Evolutionary conservation across 2,329 filamentous ascomycete species (phyloP).

Genomic region (Beauveria varroae): DNA sequence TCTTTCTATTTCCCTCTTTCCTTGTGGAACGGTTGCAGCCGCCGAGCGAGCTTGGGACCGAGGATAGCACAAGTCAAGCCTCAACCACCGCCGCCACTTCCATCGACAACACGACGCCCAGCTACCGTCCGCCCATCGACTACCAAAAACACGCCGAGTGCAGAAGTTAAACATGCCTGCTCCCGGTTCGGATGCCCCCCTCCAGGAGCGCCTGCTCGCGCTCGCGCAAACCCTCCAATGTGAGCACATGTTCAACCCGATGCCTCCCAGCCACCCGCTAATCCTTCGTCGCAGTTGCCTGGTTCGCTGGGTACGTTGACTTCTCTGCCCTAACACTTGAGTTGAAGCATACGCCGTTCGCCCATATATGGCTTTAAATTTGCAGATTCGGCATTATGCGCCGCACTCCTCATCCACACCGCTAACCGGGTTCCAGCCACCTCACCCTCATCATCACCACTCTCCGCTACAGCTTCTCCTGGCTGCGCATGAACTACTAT

Average conservation of each 20-base stretch:
- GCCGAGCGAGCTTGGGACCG: background rate
- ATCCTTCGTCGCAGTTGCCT: conserved; percentile 51
- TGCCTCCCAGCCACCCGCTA: conserved; percentile 23
- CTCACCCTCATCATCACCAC: conserved; percentile 77
- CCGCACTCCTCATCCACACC: background rate
- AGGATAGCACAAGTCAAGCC: background rate
- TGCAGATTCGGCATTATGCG: background rate
- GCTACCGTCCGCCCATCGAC: background rate
- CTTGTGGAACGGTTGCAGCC: background rate
- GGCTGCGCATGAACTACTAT: conserved; percentile 82
- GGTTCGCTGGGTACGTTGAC: conserved; percentile 69
- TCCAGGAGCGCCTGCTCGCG: conserved; percentile 65
- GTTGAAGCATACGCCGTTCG: background rate
- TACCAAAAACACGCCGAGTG: background rate
- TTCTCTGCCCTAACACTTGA: conserved; percentile 4
- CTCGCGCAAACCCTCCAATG: conserved; percentile 91
- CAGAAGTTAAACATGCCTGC: conserved; percentile 1
- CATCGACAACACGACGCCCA: background rate
- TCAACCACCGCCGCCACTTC: background rate
- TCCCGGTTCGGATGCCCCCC: conserved; percentile 49
- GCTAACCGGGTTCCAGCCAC: conserved; percentile 50
- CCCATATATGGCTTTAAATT: conserved; percentile 1
- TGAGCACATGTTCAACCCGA: conserved; percentile 38
- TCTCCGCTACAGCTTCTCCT: conserved; percentile 75
- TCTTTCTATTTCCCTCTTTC: background rate